Evolutionary conservation across 2,329 filamentous ascomycete genomes (phyloP).

Genomic region (Beauveria pseudobassiana): DNA sequence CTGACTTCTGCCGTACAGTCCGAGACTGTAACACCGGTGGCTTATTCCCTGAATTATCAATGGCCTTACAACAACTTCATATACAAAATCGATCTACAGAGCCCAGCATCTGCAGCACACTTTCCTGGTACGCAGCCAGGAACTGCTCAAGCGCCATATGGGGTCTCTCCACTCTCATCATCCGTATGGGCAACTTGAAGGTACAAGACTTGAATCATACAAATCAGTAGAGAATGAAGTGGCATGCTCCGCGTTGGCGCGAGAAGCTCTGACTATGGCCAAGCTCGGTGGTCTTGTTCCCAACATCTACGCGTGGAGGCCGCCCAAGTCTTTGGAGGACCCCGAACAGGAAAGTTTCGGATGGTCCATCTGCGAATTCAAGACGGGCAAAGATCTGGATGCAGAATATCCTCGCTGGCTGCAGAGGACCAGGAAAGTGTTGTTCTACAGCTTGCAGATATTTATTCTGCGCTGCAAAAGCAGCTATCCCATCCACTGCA

Average conservation of each 20-base stretch:
- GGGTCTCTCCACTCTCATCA: slow-evolving; percentile 8
- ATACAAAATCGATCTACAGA: slow-evolving; percentile 13
- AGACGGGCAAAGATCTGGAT: slow-evolving; percentile 16
- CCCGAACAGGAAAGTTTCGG: slow-evolving; percentile 12
- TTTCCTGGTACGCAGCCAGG: slow-evolving; percentile 5
- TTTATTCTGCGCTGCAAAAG: slow-evolving; percentile 16
- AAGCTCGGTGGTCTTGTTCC: slow-evolving; percentile 13
- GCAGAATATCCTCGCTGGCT: slow-evolving; percentile 10
- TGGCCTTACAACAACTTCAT: slow-evolving; percentile 16
- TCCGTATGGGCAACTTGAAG: slow-evolving; percentile 14
- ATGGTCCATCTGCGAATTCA: slow-evolving; percentile 21
- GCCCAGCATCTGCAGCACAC: not conserved
- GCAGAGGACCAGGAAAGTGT: slow-evolving; percentile 9
- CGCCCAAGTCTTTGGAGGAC: not conserved
- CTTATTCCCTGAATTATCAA: not conserved
- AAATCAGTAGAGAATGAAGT: slow-evolving; percentile 22
- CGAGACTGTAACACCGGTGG: not conserved
- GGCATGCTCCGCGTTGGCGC: slow-evolving; percentile 17
- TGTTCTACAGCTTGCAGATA: slow-evolving; percentile 17
- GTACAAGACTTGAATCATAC: slow-evolving; percentile 12
- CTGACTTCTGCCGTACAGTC: not conserved
- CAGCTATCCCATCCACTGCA: slow-evolving; percentile 10
- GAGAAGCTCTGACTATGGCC: slow-evolving; percentile 10
- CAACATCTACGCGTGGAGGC: slow-evolving; percentile 18
- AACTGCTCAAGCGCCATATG: not conserved